Evolutionary conservation across 225 moss, liverwort and hornwort genomes (phyloP).

Genomic region (Pseudisothecium myosuroides): DNA sequence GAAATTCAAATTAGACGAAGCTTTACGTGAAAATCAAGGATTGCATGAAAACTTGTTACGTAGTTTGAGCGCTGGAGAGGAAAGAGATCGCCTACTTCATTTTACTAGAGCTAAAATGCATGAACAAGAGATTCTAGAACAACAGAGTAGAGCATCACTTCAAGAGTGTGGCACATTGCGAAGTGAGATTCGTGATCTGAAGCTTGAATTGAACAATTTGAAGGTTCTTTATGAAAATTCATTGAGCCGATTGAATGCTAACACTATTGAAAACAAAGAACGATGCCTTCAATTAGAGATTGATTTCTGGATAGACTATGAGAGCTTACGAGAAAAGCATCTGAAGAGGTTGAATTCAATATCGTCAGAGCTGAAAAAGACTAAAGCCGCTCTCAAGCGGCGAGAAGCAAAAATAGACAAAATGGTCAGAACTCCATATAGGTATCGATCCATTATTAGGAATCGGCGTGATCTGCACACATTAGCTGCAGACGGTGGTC

Average conservation of each 20-base stretch:
- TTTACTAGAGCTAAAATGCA: neutral
- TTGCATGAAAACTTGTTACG: neutral
- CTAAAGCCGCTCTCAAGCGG: neutral
- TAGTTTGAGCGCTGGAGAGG: neutral
- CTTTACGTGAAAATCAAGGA: neutral
- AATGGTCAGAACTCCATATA: neutral
- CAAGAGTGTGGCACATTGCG: neutral
- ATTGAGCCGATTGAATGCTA: neutral
- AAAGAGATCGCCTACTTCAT: neutral
- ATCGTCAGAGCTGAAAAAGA: neutral
- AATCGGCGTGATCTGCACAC: neutral
- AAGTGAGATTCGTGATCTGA: neutral
- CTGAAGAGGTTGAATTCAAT: neutral
- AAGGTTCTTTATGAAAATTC: neutral
- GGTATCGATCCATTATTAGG: neutral
- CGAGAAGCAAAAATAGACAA: neutral
- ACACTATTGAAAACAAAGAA: neutral
- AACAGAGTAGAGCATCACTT: neutral
- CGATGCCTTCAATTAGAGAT: neutral
- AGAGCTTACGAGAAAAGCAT: neutral
- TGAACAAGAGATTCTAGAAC: neutral
- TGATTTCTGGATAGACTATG: neutral
- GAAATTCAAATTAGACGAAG: neutral
- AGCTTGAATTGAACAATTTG: neutral
- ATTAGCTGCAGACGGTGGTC: neutral